Evolutionary conservation across 306 rosid genomes (phyloP), one percentile per base, ranked within the genome.

Genomic region (Styphnolobium japonicum): DNA sequence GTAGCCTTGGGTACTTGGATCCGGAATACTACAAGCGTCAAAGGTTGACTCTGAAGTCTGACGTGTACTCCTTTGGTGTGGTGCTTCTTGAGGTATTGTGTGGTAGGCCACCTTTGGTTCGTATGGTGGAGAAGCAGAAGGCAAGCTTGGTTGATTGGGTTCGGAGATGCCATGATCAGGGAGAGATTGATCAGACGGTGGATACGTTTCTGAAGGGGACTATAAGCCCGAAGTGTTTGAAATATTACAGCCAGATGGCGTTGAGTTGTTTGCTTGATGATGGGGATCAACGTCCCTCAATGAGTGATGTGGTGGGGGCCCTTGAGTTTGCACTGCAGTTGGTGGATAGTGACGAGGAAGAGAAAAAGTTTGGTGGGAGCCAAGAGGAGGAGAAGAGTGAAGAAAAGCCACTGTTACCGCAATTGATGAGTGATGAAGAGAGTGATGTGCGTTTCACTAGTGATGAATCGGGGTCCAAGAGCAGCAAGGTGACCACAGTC

Each of bases 11-110:
- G 10, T 83, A 83, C 29, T 42, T 82, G 6, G 86, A 82, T 3
- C 86, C 86, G 36, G 86, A 82, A 8, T 82, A 82, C 11, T 45
- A 53, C 36, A 65, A 66, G 7, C 81, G 76, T 0, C 62, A 70
- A 10, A 62, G 46, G 18, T 49, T 70, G 46, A 70, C 76, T 1
- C 62, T 21, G 31, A 74, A 74, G 43, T 58, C 69, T 29, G 79
- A 74, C 42, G 69, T 57, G 68, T 57, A 74, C 69, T 74, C 79
- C 0, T 73, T 63, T 3, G 84, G 84, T 0, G 84, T 80, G 58
- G 74, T 80, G 48, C 14, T 58, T 60, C 1, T 62, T 29, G 58
- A 70, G 62, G 10, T 31, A 49, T 18, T 70, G 3, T 70, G 76
- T 0, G 76, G 31, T 5, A 16, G 76, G 46, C 63, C 61, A 16